phyloP scores from a whole-genome alignment of 2,329 filamentous ascomycete genomes.

The Bertia moriformis region DNA sequence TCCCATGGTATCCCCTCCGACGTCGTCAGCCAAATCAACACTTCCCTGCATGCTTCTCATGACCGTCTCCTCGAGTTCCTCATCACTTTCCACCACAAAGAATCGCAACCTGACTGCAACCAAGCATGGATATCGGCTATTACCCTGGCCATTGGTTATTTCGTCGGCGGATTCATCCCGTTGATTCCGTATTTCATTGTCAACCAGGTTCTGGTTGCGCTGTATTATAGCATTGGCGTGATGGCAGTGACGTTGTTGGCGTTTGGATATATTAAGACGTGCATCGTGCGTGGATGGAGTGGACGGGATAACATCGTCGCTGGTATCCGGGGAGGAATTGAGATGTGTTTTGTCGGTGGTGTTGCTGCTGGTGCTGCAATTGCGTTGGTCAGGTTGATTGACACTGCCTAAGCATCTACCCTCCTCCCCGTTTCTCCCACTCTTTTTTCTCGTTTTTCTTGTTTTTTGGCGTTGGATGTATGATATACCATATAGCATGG shows the following conservation, averaged over 20 bases:
- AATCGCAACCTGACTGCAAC: slow-evolving; percentile 15
- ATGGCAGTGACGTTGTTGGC: slow-evolving; percentile 22
- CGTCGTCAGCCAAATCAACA: slow-evolving; percentile 4
- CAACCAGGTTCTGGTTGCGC: slow-evolving; percentile 2
- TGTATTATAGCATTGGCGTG: slow-evolving; percentile 18
- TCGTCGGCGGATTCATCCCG: slow-evolving; percentile 57
- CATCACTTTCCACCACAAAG: slow-evolving; percentile 15
- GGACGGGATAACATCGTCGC: slow-evolving; percentile 22
- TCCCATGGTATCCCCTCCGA: slow-evolving; percentile 6
- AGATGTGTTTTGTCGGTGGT: slow-evolving; percentile 36
- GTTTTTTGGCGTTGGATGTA: too few species aligned
- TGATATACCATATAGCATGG: too few species aligned
- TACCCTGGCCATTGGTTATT: slow-evolving; percentile 56
- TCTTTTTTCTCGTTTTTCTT: too few species aligned
- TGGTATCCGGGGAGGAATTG: slow-evolving; percentile 27
- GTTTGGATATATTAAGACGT: slow-evolving; percentile 27
- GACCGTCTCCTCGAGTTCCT: slow-evolving; percentile 27
- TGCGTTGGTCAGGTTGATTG: slow-evolving; percentile 27
- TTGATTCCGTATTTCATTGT: slow-evolving; percentile 55
- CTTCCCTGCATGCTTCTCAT: slow-evolving; percentile 27
- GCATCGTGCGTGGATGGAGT: slow-evolving; percentile 25
- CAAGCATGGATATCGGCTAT: slow-evolving; percentile 39
- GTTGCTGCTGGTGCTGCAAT: slow-evolving; percentile 35
- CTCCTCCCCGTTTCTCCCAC: not conserved
- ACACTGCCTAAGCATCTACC: slow-evolving; percentile 4